Base-by-base conservation (phyloP, 441 rosid species). In the Omphalea diandra region DNA sequence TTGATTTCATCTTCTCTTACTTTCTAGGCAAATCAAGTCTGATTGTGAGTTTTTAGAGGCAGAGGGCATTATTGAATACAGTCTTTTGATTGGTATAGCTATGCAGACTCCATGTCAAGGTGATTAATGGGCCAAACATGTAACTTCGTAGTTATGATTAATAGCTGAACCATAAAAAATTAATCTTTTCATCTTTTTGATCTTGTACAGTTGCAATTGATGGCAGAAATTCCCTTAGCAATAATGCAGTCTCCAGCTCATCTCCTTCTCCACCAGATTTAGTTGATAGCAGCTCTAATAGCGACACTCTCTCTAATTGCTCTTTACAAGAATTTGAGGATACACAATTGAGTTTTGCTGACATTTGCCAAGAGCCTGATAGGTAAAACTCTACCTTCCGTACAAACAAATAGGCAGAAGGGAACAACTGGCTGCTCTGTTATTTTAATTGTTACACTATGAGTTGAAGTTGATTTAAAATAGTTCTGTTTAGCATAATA, bases 41-140 rank as follows among this genome's bases (percentile, higher is more conserved):
- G 90, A 87, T 17, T 82, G 87, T 76, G 84, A 82, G 71, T 84
- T 84, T 69, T 54, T 85, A 66, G 88, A 84, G 76, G 69, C 79
- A 33, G 79, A 75, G 24, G 85, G 86, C 59, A 74, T 82, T 61
- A 88, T 86, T 85, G 83, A 83, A 67, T 88, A 86, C 71, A 84
- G 86, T 78, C 79, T 85, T 68, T 26, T 79, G 77, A 74, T 88
- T 38, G 86, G 85, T 40, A 52, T 90, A 38, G 87, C 78, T 60
- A 65, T 78, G 36, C 77, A 79, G 55, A 76, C 62, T 20, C 71
- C 83, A 40, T 46, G 20, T 68, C 69, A 74, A 78, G 89, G 96
- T 85, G 38, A 73, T 41, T 60, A 17, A 49, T 4, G n/a, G 20
- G 8, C 18, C 7, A 18, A 49, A 49, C 8, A 49, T 18, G 20